Base-by-base conservation (phyloP, 805 yeast species). In the Scheffersomyces amazonensis region DNA sequence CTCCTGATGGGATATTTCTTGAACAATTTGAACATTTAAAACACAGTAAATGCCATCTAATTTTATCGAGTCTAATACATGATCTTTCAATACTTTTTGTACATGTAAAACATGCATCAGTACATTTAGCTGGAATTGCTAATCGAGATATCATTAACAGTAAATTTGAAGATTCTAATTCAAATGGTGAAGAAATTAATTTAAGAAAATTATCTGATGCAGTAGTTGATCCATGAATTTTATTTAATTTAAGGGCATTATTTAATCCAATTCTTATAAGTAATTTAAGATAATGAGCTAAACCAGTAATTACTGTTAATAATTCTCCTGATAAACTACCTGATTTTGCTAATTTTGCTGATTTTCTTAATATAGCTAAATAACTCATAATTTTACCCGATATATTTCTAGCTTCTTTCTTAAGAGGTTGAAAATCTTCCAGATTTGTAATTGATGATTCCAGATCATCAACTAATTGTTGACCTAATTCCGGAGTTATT, bases 381-480 rank as follows among this genome's bases (percentile, higher is more conserved):
- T 88, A 91, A 34, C 87, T 80, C 83, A 93, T 90, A 6, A 93
- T 73, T 56, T 89, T 90, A 5, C 96, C 89, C 7, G 96, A 85
- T 35, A 93, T 72, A 36, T 85, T 85, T 54, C 95, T 75, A 10
- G 99, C 96, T 60, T 87, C 87, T 39, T 67, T 76, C 20, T 64
- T 62, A 25, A 77, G 53, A 4, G 52, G 60, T 49, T 51, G 74
- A 46, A 57, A 70, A 42, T 54, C 60, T 16, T 39, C 38, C 6
- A 13, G 20, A 6, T 10, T 16, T 16, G 20, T 33, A 8, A 23
- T 23, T 16, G 41, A 37, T 33, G 46, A 39, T 35, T 39, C 43
- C 36, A 28, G 40, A 33, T 42, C 46, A 24, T 39, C 36, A 9
- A 6, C 10, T 8, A 20, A 18, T 19, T 19, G 39, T 19, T 9